phyloP scores from a whole-genome alignment of 176 grass and related monocot genomes.

The Triticum dicoccoides region DNA sequence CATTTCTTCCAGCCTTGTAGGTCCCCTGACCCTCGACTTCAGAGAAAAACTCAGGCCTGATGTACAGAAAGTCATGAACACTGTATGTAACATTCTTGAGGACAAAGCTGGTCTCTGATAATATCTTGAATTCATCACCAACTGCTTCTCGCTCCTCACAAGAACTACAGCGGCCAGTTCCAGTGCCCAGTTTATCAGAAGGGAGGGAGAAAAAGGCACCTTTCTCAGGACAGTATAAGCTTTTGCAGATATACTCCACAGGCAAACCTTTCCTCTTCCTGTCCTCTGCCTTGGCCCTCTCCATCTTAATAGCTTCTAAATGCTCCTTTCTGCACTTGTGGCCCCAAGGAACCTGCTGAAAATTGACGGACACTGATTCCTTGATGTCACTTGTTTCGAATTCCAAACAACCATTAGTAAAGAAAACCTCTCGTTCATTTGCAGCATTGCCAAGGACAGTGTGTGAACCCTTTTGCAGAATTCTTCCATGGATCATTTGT shows the following conservation, averaged over 20 bases:
- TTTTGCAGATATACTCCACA: constrained; percentile 59
- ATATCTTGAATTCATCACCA: constrained; percentile 43
- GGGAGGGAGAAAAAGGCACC: constrained; percentile 66
- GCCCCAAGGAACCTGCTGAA: constrained; percentile 44
- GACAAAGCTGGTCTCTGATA: constrained; percentile 52
- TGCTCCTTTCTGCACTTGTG: constrained; percentile 55
- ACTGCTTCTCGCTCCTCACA: constrained; percentile 39
- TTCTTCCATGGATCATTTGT: constrained; percentile 62
- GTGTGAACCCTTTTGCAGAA: constrained; percentile 45
- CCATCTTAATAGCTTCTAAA: constrained; percentile 31
- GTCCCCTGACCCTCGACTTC: constrained; percentile 41
- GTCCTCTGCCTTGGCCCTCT: constrained; percentile 52
- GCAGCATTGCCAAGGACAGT: constrained; percentile 83
- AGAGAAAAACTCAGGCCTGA: constrained; percentile 62
- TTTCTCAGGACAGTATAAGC: constrained; percentile 64
- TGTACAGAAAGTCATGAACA: constrained; percentile 63
- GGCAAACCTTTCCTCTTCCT: constrained; percentile 58
- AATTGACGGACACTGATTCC: constrained; percentile 51
- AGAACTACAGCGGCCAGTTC: constrained; percentile 58
- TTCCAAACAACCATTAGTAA: constrained; percentile 61
- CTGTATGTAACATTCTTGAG: constrained; percentile 49
- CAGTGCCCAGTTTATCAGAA: constrained; percentile 47
- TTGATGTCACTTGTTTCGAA: constrained; percentile 54
- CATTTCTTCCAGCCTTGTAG: constrained; percentile 70
- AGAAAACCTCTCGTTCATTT: constrained; percentile 67